Percentiles rank a stretch among this genome's conserved stretches.
phyloP scores from a whole-genome alignment of 2,329 filamentous ascomycete species.

The Hymenoscyphus fructigenus region DNA sequence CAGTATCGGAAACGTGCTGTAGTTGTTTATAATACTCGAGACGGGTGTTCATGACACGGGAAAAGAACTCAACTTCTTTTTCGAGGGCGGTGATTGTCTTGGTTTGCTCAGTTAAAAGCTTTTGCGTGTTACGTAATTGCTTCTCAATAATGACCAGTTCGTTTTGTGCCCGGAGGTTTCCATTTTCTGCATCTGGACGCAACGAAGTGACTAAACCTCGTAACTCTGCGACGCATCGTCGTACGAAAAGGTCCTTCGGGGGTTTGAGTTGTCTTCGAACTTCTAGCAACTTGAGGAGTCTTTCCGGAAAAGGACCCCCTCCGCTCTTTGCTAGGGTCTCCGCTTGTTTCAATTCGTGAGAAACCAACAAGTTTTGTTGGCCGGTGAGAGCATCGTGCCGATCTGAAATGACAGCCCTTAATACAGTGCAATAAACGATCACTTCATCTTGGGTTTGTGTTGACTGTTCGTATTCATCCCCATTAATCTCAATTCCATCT shows the following conservation, averaged over 20 bases:
- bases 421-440: slow-evolving; percentile 78
- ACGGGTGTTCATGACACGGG: slow-evolving; percentile 76
- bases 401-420: slow-evolving; percentile 76
- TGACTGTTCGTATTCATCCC: slow-evolving; percentile 87
- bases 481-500: slow-evolving; percentile 71
- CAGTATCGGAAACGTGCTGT: slow-evolving; percentile 86
- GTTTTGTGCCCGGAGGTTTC: slow-evolving; percentile 53
- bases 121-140: slow-evolving; percentile 62
- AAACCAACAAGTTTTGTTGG: slow-evolving; percentile 50
- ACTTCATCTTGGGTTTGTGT: slow-evolving; percentile 86
- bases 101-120: slow-evolving; percentile 49
- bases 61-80: slow-evolving; percentile 74
- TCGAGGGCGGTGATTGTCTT: slow-evolving; percentile 53
- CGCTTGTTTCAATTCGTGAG: slow-evolving; percentile 67
- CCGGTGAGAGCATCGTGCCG: slow-evolving; percentile 76
- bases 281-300: slow-evolving; percentile 51
- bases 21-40: slow-evolving; percentile 89
- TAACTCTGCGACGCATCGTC: slow-evolving; percentile 67
- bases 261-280: slow-evolving; percentile 51
- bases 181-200: slow-evolving; percentile 55
- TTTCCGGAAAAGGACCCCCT: slow-evolving; percentile 70
- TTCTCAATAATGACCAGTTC: slow-evolving; percentile 66
- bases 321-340: slow-evolving; percentile 58
- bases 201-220: slow-evolving; percentile 61
- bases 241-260: slow-evolving; percentile 58